phyloP scores from a whole-genome alignment of 1,284 basidiomycete species.

The Ustilago tritici region DNA sequence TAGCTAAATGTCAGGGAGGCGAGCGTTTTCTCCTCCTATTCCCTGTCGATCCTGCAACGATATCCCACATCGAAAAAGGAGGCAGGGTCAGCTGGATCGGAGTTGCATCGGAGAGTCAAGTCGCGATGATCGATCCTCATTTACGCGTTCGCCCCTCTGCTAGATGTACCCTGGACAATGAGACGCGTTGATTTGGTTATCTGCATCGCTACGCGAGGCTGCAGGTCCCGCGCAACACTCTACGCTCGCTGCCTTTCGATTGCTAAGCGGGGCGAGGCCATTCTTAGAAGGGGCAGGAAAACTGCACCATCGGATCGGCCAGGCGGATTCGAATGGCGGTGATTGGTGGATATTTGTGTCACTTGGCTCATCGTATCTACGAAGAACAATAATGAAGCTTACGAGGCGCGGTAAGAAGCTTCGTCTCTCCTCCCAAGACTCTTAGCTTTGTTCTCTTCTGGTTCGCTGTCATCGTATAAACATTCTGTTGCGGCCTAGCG shows the following conservation, averaged over 20 bases:
- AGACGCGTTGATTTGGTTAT: constrained; percentile 3
- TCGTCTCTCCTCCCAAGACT: neutral
- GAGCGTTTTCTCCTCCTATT: neutral
- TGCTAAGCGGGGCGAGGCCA: neutral
- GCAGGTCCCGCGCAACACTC: neutral
- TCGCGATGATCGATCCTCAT: constrained; percentile 21
- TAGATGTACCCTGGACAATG: constrained; percentile 1
- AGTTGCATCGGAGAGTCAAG: constrained; percentile 18
- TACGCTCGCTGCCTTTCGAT: neutral
- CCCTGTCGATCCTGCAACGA: neutral
- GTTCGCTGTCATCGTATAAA: neutral
- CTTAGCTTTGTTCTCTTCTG: neutral
- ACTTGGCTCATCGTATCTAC: constrained; percentile 1
- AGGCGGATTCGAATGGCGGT: constrained; percentile 2
- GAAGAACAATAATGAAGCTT: neutral
- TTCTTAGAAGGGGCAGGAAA: too few relatives aligned
- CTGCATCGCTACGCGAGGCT: constrained; percentile 5
- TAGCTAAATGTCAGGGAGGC: neutral
- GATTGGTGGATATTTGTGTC: neutral
- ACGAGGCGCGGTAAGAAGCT: neutral
- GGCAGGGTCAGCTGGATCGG: neutral
- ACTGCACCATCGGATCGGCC: constrained; percentile 5
- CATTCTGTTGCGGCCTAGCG: constrained; percentile 1
- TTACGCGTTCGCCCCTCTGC: constrained; percentile 21
- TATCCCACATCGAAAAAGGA: neutral